phyloP scores from a whole-genome alignment of 192 early-diverging fungal genomes.

The Polychytrium aggregatum region DNA sequence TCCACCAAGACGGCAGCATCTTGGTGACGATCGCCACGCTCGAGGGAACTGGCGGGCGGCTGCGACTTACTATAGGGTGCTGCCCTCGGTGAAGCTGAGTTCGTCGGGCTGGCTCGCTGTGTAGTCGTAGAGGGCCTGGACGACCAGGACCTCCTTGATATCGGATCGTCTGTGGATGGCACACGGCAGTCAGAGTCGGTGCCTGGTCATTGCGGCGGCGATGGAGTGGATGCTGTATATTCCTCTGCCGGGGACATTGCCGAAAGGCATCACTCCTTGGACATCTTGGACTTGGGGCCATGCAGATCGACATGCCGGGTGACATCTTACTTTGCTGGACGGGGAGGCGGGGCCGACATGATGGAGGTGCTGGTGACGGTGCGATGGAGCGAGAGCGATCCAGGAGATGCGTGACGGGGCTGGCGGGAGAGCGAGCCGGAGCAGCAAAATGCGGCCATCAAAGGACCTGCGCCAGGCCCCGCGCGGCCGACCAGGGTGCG shows the following conservation, averaged over 20 bases:
- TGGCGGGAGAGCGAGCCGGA: no score
- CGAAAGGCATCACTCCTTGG: no score
- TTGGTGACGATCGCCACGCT: no score
- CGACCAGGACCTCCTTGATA: constrained; percentile 32
- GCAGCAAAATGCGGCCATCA: no score
- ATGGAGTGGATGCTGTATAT: neutral
- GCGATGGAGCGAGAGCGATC: no score
- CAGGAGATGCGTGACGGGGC: no score
- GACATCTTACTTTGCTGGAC: neutral
- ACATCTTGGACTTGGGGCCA: neutral
- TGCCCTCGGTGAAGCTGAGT: constrained; percentile 33
- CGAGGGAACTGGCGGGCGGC: neutral
- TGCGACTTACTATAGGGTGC: constrained; percentile 23
- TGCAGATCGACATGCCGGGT: neutral
- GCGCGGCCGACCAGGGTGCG: no score
- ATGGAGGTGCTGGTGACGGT: no score
- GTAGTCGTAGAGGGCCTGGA: constrained; percentile 38
- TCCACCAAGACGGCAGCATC: no score
- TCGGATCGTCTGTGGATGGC: constrained; percentile 13
- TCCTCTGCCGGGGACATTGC: constrained; percentile 10
- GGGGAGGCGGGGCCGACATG: neutral
- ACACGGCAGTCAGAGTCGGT: constrained; percentile 9
- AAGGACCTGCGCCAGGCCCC: no score
- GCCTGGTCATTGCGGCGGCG: neutral
- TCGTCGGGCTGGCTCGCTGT: constrained; percentile 33